Evolutionary conservation across 2,329 filamentous ascomycete genomes (phyloP).

Genomic region (Diaporthe aspalathi): DNA sequence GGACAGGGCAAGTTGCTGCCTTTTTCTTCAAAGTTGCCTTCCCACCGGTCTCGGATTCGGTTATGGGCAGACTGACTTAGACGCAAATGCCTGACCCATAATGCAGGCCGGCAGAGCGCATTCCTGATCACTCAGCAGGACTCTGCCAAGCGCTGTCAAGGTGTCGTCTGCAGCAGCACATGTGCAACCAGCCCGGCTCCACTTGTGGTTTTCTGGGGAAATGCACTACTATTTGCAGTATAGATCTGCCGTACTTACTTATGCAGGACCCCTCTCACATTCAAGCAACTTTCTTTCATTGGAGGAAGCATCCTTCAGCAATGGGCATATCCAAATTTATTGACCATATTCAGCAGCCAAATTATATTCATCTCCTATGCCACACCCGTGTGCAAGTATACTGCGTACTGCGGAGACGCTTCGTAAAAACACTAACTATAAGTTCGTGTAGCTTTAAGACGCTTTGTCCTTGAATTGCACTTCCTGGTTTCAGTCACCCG

Average conservation of each 20-base stretch:
- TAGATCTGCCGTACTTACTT: not conserved
- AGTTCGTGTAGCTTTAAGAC: too few relatives aligned
- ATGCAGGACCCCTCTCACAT: too few relatives aligned
- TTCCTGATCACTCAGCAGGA: not conserved
- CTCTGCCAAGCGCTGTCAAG: constrained; percentile 28
- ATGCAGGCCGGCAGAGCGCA: not conserved
- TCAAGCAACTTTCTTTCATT: not conserved
- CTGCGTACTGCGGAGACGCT: too few relatives aligned
- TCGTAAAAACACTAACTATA: too few relatives aligned
- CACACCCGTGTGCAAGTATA: too few relatives aligned
- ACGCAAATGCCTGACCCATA: not conserved
- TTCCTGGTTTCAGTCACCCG: too few relatives aligned
- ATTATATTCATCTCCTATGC: too few relatives aligned
- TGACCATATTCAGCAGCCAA: too few relatives aligned
- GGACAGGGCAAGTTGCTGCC: not conserved
- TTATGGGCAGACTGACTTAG: not conserved
- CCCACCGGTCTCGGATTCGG: constrained; percentile 4
- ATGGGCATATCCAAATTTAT: not conserved
- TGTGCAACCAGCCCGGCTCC: not conserved
- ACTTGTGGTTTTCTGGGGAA: not conserved
- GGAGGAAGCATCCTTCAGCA: not conserved
- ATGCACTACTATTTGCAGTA: not conserved
- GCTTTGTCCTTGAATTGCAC: too few relatives aligned
- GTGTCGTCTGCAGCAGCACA: not conserved
- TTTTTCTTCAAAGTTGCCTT: not conserved